Conservation (phyloP, 1,284 basidiomycete genomes). For the Puccinia polysora region DNA sequence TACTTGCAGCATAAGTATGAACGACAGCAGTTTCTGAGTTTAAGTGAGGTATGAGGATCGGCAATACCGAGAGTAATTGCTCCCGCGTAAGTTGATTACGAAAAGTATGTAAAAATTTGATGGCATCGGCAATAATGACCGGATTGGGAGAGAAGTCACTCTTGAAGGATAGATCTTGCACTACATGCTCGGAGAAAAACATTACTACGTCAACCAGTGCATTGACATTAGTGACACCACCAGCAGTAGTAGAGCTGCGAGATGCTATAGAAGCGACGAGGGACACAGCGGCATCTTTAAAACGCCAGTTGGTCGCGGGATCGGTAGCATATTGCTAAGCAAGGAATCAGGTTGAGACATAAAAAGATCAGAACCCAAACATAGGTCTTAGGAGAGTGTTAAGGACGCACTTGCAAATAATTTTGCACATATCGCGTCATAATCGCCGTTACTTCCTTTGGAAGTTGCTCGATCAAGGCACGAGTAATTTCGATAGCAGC, state of each 20-base stretch:
- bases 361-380: background rate
- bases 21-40: conserved; percentile 54
- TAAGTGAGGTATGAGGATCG: conserved; percentile 79
- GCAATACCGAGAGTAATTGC: conserved; percentile 85
- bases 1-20: conserved; percentile 55
- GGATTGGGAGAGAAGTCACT: conserved; percentile 63
- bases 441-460: conserved; percentile 75
- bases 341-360: background rate
- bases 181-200: conserved; percentile 90
- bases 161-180: conserved; percentile 74
- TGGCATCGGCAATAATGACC: conserved; percentile 91
- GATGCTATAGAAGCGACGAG: conserved; percentile 85
- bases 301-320: conserved; percentile 73
- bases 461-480: conserved; percentile 74
- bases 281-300: conserved; percentile 94
- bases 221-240: conserved; percentile 88
- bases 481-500: conserved; percentile 89
- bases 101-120: conserved; percentile 89
- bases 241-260: conserved; percentile 67
- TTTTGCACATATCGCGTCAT: conserved; percentile 74
- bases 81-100: conserved; percentile 74
- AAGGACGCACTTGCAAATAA: conserved; percentile 67
- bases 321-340: conserved; percentile 57
- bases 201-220: conserved; percentile 85
- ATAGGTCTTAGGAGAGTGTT: too few relatives aligned